A percentile compares a stretch with the other conserved stretches of the same genome.
phyloP scores from a whole-genome alignment of 352 stramenopile species.

The Globisporangium nodosum region DNA sequence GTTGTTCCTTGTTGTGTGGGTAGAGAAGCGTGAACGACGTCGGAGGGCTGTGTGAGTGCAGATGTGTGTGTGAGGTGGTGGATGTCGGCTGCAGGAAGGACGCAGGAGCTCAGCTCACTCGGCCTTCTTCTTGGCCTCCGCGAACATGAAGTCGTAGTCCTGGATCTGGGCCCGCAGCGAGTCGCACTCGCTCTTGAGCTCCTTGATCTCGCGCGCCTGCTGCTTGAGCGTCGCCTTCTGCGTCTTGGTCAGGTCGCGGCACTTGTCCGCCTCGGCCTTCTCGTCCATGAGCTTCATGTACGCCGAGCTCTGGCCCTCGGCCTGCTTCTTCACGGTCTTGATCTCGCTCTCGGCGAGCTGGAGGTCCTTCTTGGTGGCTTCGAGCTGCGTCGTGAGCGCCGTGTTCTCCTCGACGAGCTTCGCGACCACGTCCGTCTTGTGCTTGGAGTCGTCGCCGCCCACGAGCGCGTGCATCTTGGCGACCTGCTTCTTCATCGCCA shows the following conservation, averaged over 20 bases:
- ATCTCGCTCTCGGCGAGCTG: constrained; percentile 43
- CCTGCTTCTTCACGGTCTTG: constrained; percentile 66
- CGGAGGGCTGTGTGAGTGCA: too few species aligned
- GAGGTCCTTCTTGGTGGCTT: constrained; percentile 27
- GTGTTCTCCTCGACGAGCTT: constrained; percentile 66
- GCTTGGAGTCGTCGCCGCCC: constrained; percentile 14
- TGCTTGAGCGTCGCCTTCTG: constrained; percentile 40
- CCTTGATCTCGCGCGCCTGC: constrained; percentile 38
- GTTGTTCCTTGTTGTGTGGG: neutral
- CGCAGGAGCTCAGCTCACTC: constrained; percentile 20
- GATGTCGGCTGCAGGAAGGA: neutral
- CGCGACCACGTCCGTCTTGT: constrained; percentile 39
- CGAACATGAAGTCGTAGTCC: constrained; percentile 89
- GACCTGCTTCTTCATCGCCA: constrained; percentile 56
- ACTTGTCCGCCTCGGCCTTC: constrained; percentile 53
- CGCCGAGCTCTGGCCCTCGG: constrained; percentile 63
- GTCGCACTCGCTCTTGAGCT: constrained; percentile 57
- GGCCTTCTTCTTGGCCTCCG: constrained; percentile 83
- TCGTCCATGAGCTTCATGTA: constrained; percentile 85
- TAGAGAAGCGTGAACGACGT: neutral
- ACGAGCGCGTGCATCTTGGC: constrained; percentile 60
- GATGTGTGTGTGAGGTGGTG: neutral
- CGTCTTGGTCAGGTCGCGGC: constrained; percentile 29
- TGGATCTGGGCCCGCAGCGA: constrained; percentile 76
- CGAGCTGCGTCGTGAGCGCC: constrained; percentile 35